These are phyloP conservation scores for Astrocystis sublimbata DNA, from an alignment of 495 filamentous ascomycete genomes.

Conservation along the genomic window DNA sequence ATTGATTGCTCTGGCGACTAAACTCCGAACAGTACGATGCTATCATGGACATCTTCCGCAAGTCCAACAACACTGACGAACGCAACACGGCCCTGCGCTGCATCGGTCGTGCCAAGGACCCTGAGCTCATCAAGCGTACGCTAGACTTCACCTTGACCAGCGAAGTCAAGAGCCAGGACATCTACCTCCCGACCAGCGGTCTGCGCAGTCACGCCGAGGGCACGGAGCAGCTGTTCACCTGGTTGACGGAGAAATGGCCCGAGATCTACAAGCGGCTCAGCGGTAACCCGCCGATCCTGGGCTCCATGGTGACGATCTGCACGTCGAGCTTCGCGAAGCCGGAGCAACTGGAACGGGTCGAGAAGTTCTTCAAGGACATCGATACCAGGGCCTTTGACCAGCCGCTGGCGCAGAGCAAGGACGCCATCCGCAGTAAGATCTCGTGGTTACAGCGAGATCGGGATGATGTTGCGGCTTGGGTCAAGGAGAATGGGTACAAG, in stretches of 20 bases:
- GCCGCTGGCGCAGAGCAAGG: slow-evolving; percentile 61
- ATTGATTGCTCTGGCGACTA: slow-evolving; percentile 26
- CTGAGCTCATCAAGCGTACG: slow-evolving; percentile 78
- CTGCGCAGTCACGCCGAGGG: slow-evolving; percentile 77
- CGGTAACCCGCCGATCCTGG: slow-evolving; percentile 76
- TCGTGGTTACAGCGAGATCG: slow-evolving; percentile 60
- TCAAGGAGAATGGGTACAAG: slow-evolving; percentile 41
- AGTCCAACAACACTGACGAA: slow-evolving; percentile 88
- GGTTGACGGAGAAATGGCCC: slow-evolving; percentile 87
- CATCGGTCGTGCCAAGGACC: slow-evolving; percentile 75
- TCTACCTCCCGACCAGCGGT: slow-evolving; percentile 82
- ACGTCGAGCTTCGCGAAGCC: slow-evolving; percentile 77
- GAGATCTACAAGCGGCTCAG: slow-evolving; percentile 68
- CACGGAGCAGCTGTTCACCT: slow-evolving; percentile 76
- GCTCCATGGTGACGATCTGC: slow-evolving; percentile 78
- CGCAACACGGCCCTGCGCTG: slow-evolving; percentile 91
- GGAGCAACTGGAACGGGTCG: slow-evolving; percentile 71
- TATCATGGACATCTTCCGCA: slow-evolving; percentile 77
- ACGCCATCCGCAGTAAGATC: slow-evolving; percentile 61
- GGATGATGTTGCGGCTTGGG: slow-evolving; percentile 58
- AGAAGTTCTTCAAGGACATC: slow-evolving; percentile 77
- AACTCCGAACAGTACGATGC: slow-evolving; percentile 62
- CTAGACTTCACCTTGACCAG: slow-evolving; percentile 71
- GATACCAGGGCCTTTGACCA: slow-evolving; percentile 75
- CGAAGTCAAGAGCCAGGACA: slow-evolving; percentile 93